These are phyloP conservation scores for Pythium brassicae DNA, from an alignment of 352 stramenopile genomes.

Conservation along the genomic window DNA sequence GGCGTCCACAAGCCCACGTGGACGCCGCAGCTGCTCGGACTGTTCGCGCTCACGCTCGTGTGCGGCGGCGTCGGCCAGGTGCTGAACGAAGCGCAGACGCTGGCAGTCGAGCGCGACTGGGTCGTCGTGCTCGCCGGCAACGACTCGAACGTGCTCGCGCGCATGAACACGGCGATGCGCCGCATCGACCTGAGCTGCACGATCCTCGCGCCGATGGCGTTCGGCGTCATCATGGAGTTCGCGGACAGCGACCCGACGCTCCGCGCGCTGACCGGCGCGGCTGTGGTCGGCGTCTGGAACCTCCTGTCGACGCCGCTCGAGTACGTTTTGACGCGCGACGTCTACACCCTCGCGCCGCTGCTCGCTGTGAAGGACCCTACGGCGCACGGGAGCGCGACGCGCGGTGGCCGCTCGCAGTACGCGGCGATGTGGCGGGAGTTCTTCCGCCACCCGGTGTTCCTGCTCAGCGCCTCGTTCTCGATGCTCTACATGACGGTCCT, in stretches of 20 bases:
- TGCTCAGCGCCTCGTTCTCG: constrained; percentile 50
- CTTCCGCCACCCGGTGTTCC: constrained; percentile 45
- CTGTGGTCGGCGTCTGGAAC: constrained; percentile 73
- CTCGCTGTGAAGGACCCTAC: constrained; percentile 30
- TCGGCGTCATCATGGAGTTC: constrained; percentile 82
- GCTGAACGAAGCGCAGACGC: constrained; percentile 69
- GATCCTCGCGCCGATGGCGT: constrained; percentile 65
- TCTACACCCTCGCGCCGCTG: constrained; percentile 52
- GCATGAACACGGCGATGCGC: constrained; percentile 76
- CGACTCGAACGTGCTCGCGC: constrained; percentile 40
- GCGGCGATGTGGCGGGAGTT: constrained; percentile 37
- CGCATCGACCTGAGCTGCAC: constrained; percentile 81
- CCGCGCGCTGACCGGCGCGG: constrained; percentile 56
- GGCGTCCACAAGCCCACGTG: constrained; percentile 50
- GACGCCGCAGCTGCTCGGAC: constrained; percentile 33
- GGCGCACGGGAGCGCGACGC: constrained; percentile 5
- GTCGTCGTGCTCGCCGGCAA: constrained; percentile 71
- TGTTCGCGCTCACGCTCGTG: constrained; percentile 53
- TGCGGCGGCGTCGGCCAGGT: constrained; percentile 70
- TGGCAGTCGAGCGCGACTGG: constrained; percentile 84
- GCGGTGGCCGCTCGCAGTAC: constrained; percentile 15
- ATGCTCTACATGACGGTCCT: constrained; percentile 62
- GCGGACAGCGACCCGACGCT: constrained; percentile 53
- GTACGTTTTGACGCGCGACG: constrained; percentile 65
- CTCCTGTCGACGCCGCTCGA: constrained; percentile 72